These are phyloP conservation scores for Backusella luteola DNA, from an alignment of 192 early-diverging fungal genomes.

Conservation along the genomic window DNA sequence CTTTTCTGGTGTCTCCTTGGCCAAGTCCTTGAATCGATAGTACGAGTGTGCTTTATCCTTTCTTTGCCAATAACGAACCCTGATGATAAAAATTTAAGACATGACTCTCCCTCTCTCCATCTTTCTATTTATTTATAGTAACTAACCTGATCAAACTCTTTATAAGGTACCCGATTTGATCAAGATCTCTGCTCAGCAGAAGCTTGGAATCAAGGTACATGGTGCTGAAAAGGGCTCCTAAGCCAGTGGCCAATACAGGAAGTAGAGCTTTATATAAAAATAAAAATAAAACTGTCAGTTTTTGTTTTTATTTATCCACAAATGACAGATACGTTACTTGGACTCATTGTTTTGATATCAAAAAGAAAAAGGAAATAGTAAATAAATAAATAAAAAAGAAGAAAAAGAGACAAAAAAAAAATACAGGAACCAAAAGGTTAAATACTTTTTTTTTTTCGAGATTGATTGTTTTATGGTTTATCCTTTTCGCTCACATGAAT, in stretches of 20 bases:
- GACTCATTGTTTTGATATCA: neutral
- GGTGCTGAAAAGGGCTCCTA: conserved; percentile 36
- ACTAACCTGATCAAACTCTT: neutral
- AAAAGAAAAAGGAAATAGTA: neutral
- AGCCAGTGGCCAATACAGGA: conserved; percentile 25
- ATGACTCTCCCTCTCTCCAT: no score
- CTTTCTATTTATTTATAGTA: neutral
- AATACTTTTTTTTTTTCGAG: neutral
- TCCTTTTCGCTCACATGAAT: neutral
- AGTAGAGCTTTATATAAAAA: neutral
- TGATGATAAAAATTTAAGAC: neutral
- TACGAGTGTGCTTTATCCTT: conserved; percentile 46
- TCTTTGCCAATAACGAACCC: conserved; percentile 35
- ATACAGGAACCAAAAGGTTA: neutral
- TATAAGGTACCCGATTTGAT: conserved; percentile 29
- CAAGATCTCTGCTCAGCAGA: conserved; percentile 38
- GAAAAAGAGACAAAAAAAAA: neutral
- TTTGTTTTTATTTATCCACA: neutral
- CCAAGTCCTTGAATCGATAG: conserved; percentile 46
- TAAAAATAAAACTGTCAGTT: neutral
- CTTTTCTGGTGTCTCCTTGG: conserved; percentile 37
- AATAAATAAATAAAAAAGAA: neutral
- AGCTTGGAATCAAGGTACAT: conserved; percentile 50
- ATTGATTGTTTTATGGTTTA: neutral
- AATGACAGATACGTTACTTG: neutral